Evolutionary conservation across 1,284 basidiomycete species (phyloP), one percentile per base, ranked within the genome.

Genomic region (Ustilago trichophora): DNA sequence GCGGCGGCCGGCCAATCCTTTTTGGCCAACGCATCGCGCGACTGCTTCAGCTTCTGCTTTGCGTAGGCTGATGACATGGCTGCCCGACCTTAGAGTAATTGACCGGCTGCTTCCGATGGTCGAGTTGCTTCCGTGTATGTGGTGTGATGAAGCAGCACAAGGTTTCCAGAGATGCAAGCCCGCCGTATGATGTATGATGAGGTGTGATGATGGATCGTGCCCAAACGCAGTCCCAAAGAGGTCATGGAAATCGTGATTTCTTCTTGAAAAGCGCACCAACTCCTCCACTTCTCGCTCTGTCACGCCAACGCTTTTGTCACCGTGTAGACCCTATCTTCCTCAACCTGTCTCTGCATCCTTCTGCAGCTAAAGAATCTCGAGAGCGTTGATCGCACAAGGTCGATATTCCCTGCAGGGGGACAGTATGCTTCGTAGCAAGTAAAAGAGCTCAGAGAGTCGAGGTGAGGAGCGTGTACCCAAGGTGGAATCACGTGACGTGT

Each of bases 1-100:
- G 50, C 43, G 4, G 75, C 75, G 22, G 53, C 43, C 5, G 38
- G 8, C 73, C 73, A 77, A 41, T 74, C 65, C 36, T 76, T 72
- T 27, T 52, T 53, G 37, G 71, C 64, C 32, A 77, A 43, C 8
- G 71, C 72, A 40, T 77, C 74, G 38, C 75, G 69, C 6, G 66
- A 66, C 53, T 59, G 66, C 44, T 76, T 77, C 44, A 77, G 67
- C 62, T 73, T 77, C 45, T 63, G 50, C 59, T 77, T 77, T 34
- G 60, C 50, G 41, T 68, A 72, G 11, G 65, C 60, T 6, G 54
- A 60, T 5, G 67, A 65, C 67, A 70, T 70, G 52, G 34, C 37
- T 37, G 22, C 43, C n/a, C n/a, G n/a, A n/a, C n/a, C n/a, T n/a
- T n/a, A n/a, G n/a, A n/a, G n/a, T n/a, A n/a, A n/a, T n/a, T n/a